Conservation (phyloP, 2,329 filamentous ascomycete species). For the Pseudocercospora vitis region DNA sequence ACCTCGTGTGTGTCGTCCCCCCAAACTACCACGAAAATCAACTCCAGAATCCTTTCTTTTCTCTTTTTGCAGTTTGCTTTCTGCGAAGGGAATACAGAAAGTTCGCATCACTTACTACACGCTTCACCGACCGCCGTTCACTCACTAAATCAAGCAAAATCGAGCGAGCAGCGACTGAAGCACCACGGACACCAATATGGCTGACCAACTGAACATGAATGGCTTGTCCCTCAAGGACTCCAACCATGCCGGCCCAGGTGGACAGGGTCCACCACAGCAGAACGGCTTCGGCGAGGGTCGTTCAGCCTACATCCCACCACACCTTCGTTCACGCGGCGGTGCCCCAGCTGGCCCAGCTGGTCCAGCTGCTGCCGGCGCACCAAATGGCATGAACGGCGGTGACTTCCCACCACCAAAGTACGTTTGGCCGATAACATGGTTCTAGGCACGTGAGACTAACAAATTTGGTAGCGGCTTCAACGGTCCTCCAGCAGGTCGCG, state of each 20-base stretch:
- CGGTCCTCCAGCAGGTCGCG: slow-evolving; percentile 32
- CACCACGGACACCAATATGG: slow-evolving; percentile 53
- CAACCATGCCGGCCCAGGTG: slow-evolving; percentile 54
- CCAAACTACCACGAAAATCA: background rate
- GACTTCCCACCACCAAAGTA: slow-evolving; percentile 41
- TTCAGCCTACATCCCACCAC: slow-evolving; percentile 80
- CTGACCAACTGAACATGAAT: slow-evolving; percentile 80
- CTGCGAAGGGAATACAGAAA: slow-evolving; percentile 23
- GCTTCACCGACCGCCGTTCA: slow-evolving; percentile 32
- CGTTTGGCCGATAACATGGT: slow-evolving; percentile 28
- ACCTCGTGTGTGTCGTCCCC: background rate
- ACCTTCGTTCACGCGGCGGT: slow-evolving; percentile 61
- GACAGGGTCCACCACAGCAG: slow-evolving; percentile 42
- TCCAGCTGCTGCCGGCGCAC: slow-evolving; percentile 44
- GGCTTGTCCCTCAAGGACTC: slow-evolving; percentile 69
- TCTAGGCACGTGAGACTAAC: slow-evolving; percentile 28
- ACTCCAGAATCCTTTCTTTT: slow-evolving; percentile 19
- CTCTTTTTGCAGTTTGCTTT: slow-evolving; percentile 24
- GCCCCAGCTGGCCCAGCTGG: no score
- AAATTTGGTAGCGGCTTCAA: slow-evolving; percentile 48
- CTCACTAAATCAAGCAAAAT: slow-evolving; percentile 26
- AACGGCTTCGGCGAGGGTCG: slow-evolving; percentile 54
- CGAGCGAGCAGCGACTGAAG: slow-evolving; percentile 10
- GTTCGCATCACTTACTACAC: slow-evolving; percentile 11
- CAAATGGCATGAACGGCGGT: slow-evolving; percentile 56